Evolutionary conservation across 108 stramenopile genomes (phyloP), one percentile per base, ranked within the genome.

Genomic region (Stephanodiscus triporus): DNA sequence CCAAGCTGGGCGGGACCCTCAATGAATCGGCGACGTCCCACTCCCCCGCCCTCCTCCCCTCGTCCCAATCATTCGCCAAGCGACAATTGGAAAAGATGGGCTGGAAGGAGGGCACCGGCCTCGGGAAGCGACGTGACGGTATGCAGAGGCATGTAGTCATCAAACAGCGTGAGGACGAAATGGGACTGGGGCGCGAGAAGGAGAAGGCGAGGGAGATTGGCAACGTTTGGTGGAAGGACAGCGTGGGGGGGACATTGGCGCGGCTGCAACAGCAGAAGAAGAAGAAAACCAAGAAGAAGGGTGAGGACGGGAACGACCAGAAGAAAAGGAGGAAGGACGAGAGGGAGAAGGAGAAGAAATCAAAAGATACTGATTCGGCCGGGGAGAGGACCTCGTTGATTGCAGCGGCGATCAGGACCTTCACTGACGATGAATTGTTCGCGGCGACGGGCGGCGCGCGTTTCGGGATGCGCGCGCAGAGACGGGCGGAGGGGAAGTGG

Each of bases 361-460:
- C 76, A 66, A 54, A 60, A 23, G 0, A 43, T 14, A 32, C 42
- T 50, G 48, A 58, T 20, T 56, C 55, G 27, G 55, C 0, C 27
- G 6, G 6, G 14, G 55, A 56, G 1, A 16, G n/a, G 11, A 29
- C 55, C 0, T 36, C 9, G 60, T 42, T 43, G 68, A 66, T 19
- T 43, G 53, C 51, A 71, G 59, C 58, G 9, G n/a, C 34, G 17
- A 53, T 53, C 19, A 72, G 80, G 59, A 54, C 69, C 10, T 90
- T 70, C 75, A 93, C 93, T 5, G 92, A 94, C 68, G 90, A 95
- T 68, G 97, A 95, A 58, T 78, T 97, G 45, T 97, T 97, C 64
- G 62, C 75, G 68, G 97, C 95, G 0, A 97, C 96, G 0, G 96
- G 96, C 16, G 87, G 87, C n/a, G 87, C 84, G 4, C 63, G 86